These are phyloP conservation scores for Iodosphaeria phyllophila DNA, from an alignment of 2,329 filamentous ascomycete genomes.

Conservation along the genomic window DNA sequence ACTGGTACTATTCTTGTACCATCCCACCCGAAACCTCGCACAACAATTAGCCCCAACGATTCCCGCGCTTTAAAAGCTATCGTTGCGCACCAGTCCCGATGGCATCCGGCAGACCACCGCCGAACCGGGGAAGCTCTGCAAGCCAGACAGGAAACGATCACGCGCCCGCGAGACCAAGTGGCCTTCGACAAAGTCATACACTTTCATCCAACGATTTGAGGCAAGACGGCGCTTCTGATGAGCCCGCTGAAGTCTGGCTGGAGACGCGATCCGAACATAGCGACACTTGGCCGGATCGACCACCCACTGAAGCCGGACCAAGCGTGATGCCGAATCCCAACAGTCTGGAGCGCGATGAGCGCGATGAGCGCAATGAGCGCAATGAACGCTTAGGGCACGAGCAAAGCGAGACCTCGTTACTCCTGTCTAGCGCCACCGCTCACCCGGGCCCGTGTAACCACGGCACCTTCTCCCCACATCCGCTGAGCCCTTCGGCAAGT, in stretches of 20 bases:
- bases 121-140: conserved; percentile 3
- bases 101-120: conserved; percentile 2
- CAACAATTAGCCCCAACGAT: too few species aligned
- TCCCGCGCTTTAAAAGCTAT: too few species aligned
- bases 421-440: conserved; percentile 19
- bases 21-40: too few species aligned
- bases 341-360: not conserved
- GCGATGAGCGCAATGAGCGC: not conserved
- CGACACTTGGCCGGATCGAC: not conserved
- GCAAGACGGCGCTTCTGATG: conserved; percentile 3
- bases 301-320: conserved; percentile 3
- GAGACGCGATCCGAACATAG: not conserved
- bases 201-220: conserved; percentile 9
- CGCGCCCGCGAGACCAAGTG: conserved; percentile 12
- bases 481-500: conserved; percentile 26
- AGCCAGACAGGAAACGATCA: conserved; percentile 7
- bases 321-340: conserved; percentile 3
- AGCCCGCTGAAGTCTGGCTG: not conserved
- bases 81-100: not conserved
- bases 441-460: conserved; percentile 42
- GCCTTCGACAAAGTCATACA: conserved; percentile 13
- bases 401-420: conserved; percentile 33
- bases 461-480: conserved; percentile 58
- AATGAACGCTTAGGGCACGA: conserved; percentile 8
- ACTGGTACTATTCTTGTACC: too few species aligned